Conservation (phyloP, 75 land plant species). For the Ceratopteris richardii region DNA sequence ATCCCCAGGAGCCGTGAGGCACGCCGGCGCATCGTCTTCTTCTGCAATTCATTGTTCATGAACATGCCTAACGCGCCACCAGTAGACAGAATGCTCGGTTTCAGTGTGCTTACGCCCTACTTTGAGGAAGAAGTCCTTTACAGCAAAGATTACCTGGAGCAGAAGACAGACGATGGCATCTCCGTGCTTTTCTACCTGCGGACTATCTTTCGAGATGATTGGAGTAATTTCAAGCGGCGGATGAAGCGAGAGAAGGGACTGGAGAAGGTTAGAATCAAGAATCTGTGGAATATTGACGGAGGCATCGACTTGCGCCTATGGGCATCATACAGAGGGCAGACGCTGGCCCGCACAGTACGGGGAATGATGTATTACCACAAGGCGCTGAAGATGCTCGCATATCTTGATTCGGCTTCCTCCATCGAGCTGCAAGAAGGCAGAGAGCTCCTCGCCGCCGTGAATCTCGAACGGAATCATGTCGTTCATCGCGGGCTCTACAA, state of each 20-base stretch:
- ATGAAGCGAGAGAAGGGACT: too few relatives aligned
- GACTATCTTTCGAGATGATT: conserved; percentile 30
- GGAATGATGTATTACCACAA: conserved; percentile 82
- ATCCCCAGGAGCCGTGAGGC: conserved; percentile 36
- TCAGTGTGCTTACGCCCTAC: conserved; percentile 41
- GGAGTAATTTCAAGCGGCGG: conserved; percentile 29
- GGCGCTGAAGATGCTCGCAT: conserved; percentile 66
- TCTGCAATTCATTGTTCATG: conserved; percentile 49
- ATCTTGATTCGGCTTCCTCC: conserved; percentile 24
- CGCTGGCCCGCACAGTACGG: conserved; percentile 43
- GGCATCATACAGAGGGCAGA: conserved; percentile 48
- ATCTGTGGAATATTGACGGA: too few relatives aligned
- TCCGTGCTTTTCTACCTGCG: conserved; percentile 32
- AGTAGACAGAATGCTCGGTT: conserved; percentile 35
- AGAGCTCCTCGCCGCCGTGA: background rate
- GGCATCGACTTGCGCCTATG: conserved; percentile 36
- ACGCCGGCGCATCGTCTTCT: conserved; percentile 36
- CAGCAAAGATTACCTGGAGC: conserved; percentile 19
- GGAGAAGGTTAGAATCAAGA: too few relatives aligned
- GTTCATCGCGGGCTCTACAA: background rate
- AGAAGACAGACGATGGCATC: conserved; percentile 34
- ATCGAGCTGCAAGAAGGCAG: conserved; percentile 12
- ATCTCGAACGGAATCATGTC: background rate
- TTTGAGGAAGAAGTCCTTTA: conserved; percentile 36
- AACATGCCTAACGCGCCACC: conserved; percentile 41